Percentiles rank a stretch among this genome's conserved stretches.
Evolutionary conservation across 208 protist species (phyloP).

Genomic region (Balamuthia mandrillaris): DNA sequence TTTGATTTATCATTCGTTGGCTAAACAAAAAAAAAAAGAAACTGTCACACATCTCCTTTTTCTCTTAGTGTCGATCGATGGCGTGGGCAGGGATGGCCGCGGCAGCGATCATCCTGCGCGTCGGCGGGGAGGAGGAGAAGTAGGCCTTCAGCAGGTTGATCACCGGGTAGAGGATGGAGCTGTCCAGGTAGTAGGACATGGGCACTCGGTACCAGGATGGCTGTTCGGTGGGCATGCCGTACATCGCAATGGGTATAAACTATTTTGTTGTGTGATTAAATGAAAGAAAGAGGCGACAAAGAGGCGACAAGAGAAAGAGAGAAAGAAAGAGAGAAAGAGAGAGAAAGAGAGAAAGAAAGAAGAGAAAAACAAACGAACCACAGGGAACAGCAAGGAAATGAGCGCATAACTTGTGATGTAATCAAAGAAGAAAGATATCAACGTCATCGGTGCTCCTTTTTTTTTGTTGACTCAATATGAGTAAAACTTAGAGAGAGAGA

Average conservation of each 20-base stretch:
- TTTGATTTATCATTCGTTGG: not conserved
- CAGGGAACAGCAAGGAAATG: conserved; percentile 10
- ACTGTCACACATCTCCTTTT: not conserved
- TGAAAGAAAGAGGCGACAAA: not conserved
- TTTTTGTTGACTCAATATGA: not conserved
- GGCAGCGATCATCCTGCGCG: not conserved
- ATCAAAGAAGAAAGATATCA: conserved; percentile 36
- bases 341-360: not conserved
- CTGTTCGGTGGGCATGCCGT: conserved; percentile 1
- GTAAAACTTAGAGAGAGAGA: not conserved
- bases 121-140: not conserved
- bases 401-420: conserved; percentile 19
- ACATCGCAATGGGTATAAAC: conserved; percentile 39
- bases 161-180: conserved; percentile 19
- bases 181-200: conserved; percentile 26
- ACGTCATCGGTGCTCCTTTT: not conserved
- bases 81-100: not conserved
- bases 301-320: not conserved
- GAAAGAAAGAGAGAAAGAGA: not conserved
- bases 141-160: not conserved
- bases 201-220: conserved; percentile 5
- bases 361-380: not conserved
- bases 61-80: not conserved
- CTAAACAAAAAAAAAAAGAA: not conserved
- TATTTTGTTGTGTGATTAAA: not conserved